Base-by-base conservation (phyloP, 352 stramenopile species). In the Globisporangium rhizosaccharum region DNA sequence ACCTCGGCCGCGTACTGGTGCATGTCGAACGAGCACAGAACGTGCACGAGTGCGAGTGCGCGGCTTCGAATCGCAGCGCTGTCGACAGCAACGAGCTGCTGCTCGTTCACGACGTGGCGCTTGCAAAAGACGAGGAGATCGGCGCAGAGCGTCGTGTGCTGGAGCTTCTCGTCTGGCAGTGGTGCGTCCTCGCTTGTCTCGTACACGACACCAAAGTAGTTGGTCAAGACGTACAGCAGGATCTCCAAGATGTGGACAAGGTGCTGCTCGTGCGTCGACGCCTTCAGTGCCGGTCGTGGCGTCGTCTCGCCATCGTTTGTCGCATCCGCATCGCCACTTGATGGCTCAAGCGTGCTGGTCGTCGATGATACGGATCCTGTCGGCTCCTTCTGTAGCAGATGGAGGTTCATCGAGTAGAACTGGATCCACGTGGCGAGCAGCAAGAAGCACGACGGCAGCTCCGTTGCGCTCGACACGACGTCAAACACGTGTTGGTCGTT, bases 11-110 rank as follows among this genome's bases (percentile, higher is more conserved):
- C 67, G 26, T 52, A 68, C 9, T n/a, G 53, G 10, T 57, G 53
- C 23, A 65, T 45, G 25, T 77, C 60, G 5, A 72, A 62, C 17
- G 61, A 77, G 53, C 64, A 73, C n/a, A 75, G 28, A 11, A 73
- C 30, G 23, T 66, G 65, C 15, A 77, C 53, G 1, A 77, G 49
- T 11, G 51, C 58, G 7, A 77, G 57, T 1, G 60, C 28, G 44
- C 51, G 53, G 28, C 42, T 68, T 17, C 67, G 67, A 37, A 77
- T 57, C 37, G 46, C 28, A 18, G 59, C 44, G 14, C 47, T 57
- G 3, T 53, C 36, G n/a, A 75, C 64, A 2, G 64, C 25, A 17
- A 33, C 37, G n/a, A 44, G 5, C 18, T 61, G 53, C 39, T 62
- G 51, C 42, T 57, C 57, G 20, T 33, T 11, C 11, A 18, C 10